These are phyloP conservation scores for Pythium utonaiense DNA, from an alignment of 352 stramenopile genomes.

Conservation along the genomic window DNA sequence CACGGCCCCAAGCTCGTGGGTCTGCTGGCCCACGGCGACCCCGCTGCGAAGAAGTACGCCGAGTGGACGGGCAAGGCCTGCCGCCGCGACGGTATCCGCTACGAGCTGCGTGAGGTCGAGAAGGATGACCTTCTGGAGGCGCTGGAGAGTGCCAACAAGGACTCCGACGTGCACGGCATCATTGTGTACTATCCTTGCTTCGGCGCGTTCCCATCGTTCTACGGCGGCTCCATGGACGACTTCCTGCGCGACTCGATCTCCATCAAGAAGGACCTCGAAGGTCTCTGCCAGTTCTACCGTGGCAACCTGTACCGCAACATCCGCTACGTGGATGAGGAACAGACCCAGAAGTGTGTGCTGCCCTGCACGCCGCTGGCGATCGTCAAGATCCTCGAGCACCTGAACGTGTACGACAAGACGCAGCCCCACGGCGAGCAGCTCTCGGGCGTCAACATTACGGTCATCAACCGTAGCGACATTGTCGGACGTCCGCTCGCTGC, in stretches of 20 bases:
- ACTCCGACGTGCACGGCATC: slow-evolving; percentile 94
- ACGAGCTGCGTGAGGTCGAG: slow-evolving; percentile 93
- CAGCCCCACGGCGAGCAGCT: slow-evolving; percentile 60
- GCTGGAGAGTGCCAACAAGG: slow-evolving; percentile 91
- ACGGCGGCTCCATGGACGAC: slow-evolving; percentile 96
- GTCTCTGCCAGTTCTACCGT: slow-evolving; percentile 95
- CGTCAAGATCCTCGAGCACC: slow-evolving; percentile 93
- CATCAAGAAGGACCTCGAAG: slow-evolving; percentile 96
- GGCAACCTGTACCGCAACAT: slow-evolving; percentile 98
- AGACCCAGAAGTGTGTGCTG: slow-evolving; percentile 94
- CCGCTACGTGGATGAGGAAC: slow-evolving; percentile 89
- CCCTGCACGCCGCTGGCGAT: slow-evolving; percentile 96
- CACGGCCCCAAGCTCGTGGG: slow-evolving; percentile 86
- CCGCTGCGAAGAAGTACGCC: slow-evolving; percentile 93
- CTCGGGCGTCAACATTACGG: slow-evolving; percentile 88
- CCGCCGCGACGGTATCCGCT: slow-evolving; percentile 93
- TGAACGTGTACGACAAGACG: slow-evolving; percentile 83
- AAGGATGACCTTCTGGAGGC: slow-evolving; percentile 93
- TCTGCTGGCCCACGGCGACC: slow-evolving; percentile 94
- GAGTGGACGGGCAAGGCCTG: slow-evolving; percentile 97
- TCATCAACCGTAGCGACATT: slow-evolving; percentile 98
- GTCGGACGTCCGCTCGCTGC: slow-evolving; percentile 92
- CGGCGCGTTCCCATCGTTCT: slow-evolving; percentile 94
- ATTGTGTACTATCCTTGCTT: slow-evolving; percentile 99
- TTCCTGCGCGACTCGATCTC: slow-evolving; percentile 96